Conservation (phyloP, 2,329 filamentous ascomycete genomes). For the Arthrobotrys pseudoclavata region DNA sequence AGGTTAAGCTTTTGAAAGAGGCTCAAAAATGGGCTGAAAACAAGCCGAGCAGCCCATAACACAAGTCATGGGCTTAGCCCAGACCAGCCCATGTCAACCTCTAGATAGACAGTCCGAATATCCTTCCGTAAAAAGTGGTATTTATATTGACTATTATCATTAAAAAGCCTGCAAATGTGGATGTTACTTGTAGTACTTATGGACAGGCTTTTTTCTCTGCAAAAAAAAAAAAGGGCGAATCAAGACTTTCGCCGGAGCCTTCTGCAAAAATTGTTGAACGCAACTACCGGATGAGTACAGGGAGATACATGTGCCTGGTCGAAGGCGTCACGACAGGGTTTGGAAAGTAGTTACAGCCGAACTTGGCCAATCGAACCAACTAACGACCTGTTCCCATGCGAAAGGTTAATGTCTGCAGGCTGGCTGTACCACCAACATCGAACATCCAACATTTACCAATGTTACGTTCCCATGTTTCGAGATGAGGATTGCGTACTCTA, state of each 20-base stretch:
- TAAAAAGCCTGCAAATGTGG: too few species aligned
- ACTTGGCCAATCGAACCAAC: not conserved
- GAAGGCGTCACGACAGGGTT: not conserved
- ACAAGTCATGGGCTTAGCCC: too few species aligned
- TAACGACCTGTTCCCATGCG: not conserved
- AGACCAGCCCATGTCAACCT: too few species aligned
- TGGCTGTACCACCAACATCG: not conserved
- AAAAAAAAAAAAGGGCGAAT: not conserved
- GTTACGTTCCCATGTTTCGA: slow-evolving; percentile 5
- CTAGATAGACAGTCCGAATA: too few species aligned
- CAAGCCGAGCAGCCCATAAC: too few species aligned
- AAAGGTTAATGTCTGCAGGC: slow-evolving; percentile 1
- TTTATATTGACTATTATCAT: too few species aligned
- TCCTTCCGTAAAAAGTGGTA: too few species aligned
- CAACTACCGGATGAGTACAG: not conserved
- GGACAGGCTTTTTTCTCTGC: not conserved
- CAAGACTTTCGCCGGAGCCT: not conserved
- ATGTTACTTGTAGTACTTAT: too few species aligned
- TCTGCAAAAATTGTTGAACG: too few species aligned
- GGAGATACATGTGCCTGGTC: not conserved
- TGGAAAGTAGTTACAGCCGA: not conserved
- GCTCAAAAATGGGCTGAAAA: too few species aligned
- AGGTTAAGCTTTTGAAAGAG: too few species aligned
- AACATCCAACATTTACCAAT: slow-evolving; percentile 4
- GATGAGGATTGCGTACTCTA: not conserved